Percentiles rank a stretch among this genome's conserved stretches.
phyloP scores from a whole-genome alignment of 257 asterid species.

The Nicotiana knightiana region DNA sequence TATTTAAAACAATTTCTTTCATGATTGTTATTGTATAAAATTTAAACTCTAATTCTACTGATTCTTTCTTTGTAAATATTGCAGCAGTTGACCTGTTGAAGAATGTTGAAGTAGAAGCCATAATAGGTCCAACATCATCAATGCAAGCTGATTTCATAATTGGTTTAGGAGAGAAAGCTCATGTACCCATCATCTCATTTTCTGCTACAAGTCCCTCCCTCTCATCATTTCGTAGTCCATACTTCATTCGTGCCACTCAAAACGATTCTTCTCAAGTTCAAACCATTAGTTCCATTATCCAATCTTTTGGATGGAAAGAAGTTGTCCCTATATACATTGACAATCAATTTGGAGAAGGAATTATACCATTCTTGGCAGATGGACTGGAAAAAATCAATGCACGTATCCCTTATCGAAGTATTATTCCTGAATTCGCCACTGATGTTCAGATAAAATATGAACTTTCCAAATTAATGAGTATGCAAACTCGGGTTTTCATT shows the following conservation, averaged over 20 bases:
- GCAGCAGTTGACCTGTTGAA: constrained; percentile 55
- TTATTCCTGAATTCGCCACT: constrained; percentile 30
- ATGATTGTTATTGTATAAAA: too few relatives aligned
- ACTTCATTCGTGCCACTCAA: constrained; percentile 39
- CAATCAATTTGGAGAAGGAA: constrained; percentile 46
- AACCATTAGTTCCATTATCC: constrained; percentile 33
- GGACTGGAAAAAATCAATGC: constrained; percentile 29
- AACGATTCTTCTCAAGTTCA: constrained; percentile 44
- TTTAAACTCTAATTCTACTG: not conserved
- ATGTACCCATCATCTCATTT: constrained; percentile 50
- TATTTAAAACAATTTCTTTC: too few relatives aligned
- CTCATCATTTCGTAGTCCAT: constrained; percentile 26
- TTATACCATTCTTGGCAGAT: constrained; percentile 37
- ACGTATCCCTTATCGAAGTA: constrained; percentile 39
- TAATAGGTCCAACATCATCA: constrained; percentile 54
- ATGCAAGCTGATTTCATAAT: constrained; percentile 43
- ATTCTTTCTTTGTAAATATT: not conserved
- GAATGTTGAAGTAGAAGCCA: constrained; percentile 52
- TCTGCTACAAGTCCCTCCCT: constrained; percentile 56
- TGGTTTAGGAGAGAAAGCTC: constrained; percentile 43
- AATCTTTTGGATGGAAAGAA: constrained; percentile 46
- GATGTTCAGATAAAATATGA: constrained; percentile 32
- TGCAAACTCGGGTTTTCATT: constrained; percentile 48
- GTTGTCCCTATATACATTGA: constrained; percentile 42
- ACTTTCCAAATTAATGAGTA: constrained; percentile 40